Evolutionary conservation across 148 eudicot genomes (phyloP), one percentile per base, ranked within the genome.

Genomic region (Rhododendron williamsianum): DNA sequence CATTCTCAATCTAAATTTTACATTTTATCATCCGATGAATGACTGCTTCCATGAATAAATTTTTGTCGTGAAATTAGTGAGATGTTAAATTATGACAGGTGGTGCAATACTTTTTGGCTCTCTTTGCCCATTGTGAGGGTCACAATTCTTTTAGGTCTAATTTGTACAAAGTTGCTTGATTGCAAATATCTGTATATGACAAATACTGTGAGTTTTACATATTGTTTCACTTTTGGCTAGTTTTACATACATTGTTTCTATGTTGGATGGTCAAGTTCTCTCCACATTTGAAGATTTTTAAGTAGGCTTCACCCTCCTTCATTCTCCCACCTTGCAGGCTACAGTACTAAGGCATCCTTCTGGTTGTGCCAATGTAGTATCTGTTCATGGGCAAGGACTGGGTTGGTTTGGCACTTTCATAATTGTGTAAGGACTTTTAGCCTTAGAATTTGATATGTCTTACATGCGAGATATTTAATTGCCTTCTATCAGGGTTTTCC

Each of bases 361-460:
- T 81, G 99, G 99, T 86, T 96, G 99, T 92, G 93, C 99, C 67
- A 86, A 89, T 27, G 77, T 92, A 87, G 83, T 89, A 73, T 84
- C 92, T 80, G 85, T 85, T 85, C 88, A 83, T 85, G 92, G 91
- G 73, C 87, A 84, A 52, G 96, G 95, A 85, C 92, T 89, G 93
- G 97, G 99, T 86, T 94, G 94, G 98, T 96, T 96, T 91, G 89
- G 95, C 81, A 84, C 89, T 83, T 86, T 95, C 51, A 84, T 96
- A 82, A 88, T 87, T 84, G 87, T 94, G 99, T 96, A 87, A 93
- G 94, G n/a, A 23, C 58, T 76, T 76, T 43, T 52, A 18, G 12
- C 38, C 38, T 36, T 85, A 2, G 54, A 38, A 78, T 49, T 27
- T 65, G n/a, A n/a, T 69, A 38, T 65, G 46, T 4, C 1, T 74